Percentiles rank a stretch among this genome's conserved stretches.
phyloP scores from a whole-genome alignment of 768 basidiomycete species.

The Boletellus emodensis region DNA sequence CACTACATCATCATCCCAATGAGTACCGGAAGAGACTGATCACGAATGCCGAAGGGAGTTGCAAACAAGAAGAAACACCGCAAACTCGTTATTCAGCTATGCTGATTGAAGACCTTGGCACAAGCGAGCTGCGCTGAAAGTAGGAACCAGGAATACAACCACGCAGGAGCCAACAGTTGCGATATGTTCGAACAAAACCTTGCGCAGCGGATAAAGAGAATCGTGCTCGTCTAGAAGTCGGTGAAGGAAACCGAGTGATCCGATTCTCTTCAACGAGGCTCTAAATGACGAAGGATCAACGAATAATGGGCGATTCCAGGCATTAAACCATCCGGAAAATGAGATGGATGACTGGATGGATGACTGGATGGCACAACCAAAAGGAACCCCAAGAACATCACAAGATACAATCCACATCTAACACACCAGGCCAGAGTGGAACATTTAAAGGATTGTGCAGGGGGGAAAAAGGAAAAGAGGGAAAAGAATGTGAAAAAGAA shows the following conservation, averaged over 20 bases:
- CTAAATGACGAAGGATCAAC: conserved; percentile 11
- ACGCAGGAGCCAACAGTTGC: neutral
- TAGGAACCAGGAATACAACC: neutral
- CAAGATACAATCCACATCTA: too few relatives aligned
- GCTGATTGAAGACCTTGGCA: neutral
- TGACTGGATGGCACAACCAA: too few relatives aligned
- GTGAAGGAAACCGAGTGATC: neutral
- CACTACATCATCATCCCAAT: neutral
- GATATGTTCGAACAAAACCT: conserved; percentile 8
- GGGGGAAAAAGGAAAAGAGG: too few relatives aligned
- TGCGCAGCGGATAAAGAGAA: neutral
- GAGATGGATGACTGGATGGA: neutral
- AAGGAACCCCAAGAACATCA: too few relatives aligned
- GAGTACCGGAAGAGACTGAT: neutral
- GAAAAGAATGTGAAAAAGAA: too few relatives aligned
- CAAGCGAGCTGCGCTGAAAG: conserved; percentile 5
- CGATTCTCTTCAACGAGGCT: neutral
- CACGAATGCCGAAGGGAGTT: neutral
- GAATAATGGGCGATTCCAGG: neutral
- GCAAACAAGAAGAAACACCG: neutral
- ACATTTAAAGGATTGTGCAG: too few relatives aligned
- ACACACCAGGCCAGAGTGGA: too few relatives aligned
- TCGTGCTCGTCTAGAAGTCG: conserved; percentile 1
- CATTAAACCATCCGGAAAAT: neutral
- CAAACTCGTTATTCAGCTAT: neutral